These are phyloP conservation scores for Mrakia gelida DNA, from an alignment of 768 basidiomycete species.

Conservation along the genomic window DNA sequence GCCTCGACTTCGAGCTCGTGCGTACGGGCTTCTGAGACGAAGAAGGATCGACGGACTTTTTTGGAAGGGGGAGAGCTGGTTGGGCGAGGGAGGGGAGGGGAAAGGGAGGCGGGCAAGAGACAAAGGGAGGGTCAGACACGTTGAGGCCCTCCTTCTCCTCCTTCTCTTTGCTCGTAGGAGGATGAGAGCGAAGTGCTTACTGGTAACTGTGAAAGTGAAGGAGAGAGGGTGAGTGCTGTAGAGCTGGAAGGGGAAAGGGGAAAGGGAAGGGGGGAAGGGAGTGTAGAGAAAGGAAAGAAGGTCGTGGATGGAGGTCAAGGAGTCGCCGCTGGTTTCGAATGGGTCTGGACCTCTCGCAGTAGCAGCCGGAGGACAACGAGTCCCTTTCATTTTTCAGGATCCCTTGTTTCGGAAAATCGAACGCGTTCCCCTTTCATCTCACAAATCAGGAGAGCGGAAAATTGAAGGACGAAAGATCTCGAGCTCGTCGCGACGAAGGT, in stretches of 20 bases:
- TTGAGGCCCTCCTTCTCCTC: too few species aligned
- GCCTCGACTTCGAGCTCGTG: background rate
- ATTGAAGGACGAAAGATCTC: background rate
- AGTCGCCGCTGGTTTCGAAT: background rate
- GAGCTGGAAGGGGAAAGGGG: background rate
- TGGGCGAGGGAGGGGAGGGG: background rate
- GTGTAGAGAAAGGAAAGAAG: background rate
- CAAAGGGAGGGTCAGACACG: background rate
- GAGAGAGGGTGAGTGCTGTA: constrained; percentile 12
- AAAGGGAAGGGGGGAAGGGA: background rate
- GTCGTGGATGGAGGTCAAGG: constrained; percentile 1
- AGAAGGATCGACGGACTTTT: background rate
- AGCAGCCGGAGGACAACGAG: background rate
- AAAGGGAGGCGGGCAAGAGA: background rate
- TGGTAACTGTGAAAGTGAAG: background rate
- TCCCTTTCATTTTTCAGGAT: background rate
- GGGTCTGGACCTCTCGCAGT: background rate
- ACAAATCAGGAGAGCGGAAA: background rate
- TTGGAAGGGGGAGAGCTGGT: background rate
- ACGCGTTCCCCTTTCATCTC: background rate
- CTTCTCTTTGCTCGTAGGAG: background rate
- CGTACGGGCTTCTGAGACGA: background rate
- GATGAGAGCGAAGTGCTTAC: background rate
- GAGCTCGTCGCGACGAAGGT: background rate
- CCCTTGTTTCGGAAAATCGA: background rate